Evolutionary conservation across 441 rosid genomes (phyloP).

Genomic region (Geranium incanum): DNA sequence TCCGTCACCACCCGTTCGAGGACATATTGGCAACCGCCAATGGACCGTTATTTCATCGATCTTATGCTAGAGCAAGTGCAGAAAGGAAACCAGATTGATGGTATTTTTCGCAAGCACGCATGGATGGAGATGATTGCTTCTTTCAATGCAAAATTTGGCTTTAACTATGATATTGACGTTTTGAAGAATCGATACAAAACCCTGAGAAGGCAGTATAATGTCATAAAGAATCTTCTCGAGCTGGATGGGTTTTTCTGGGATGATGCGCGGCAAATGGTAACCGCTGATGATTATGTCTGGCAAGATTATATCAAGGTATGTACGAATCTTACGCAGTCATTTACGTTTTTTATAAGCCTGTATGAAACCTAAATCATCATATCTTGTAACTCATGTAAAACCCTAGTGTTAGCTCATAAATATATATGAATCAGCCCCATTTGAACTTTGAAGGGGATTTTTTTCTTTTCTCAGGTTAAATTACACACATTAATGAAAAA

Average conservation of each 20-base stretch:
- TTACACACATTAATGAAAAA: background rate
- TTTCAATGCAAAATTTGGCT: constrained; percentile 63
- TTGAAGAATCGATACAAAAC: constrained; percentile 79
- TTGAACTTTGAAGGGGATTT: background rate
- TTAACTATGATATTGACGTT: constrained; percentile 53
- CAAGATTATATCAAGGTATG: constrained; percentile 59
- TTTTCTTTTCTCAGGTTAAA: background rate
- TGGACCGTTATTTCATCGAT: constrained; percentile 72
- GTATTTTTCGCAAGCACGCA: constrained; percentile 61
- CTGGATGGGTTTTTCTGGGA: constrained; percentile 71
- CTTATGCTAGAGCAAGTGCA: constrained; percentile 68
- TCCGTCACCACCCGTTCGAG: constrained; percentile 37
- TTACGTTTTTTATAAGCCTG: background rate
- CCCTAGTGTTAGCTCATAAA: too few species aligned
- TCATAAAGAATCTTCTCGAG: constrained; percentile 55
- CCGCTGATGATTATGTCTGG: constrained; percentile 73
- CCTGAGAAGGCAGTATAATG: constrained; percentile 60
- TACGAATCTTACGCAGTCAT: background rate
- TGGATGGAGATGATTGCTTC: constrained; percentile 64
- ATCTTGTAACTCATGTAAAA: too few species aligned
- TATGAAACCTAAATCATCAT: background rate
- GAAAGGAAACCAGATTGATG: constrained; percentile 68
- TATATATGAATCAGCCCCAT: background rate
- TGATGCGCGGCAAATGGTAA: constrained; percentile 68
- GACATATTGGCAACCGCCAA: constrained; percentile 77